A percentile compares a stretch with the other conserved stretches of the same genome.
Evolutionary conservation across 257 asterid genomes (phyloP).

Genomic region (Prunella vulgaris): DNA sequence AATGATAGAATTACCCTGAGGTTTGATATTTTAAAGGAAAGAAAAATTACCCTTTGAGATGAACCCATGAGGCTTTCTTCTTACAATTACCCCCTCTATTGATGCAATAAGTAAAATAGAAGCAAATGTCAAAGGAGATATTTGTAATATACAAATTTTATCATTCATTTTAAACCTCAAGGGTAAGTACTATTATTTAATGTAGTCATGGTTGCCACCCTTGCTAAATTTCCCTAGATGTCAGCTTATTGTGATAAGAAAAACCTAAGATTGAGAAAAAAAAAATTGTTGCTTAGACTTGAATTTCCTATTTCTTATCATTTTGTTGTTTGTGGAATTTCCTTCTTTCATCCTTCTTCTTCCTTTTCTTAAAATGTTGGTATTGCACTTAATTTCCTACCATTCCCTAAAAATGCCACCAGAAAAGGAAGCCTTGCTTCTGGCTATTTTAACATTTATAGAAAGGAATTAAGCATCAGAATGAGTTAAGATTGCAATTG

Average conservation of each 20-base stretch:
- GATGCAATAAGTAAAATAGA: background rate
- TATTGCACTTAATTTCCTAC: background rate
- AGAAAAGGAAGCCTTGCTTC: background rate
- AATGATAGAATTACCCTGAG: background rate
- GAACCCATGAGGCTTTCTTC: background rate
- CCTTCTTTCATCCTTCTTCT: background rate
- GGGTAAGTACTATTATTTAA: background rate
- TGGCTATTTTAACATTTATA: background rate
- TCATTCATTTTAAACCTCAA: background rate
- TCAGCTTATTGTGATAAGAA: background rate
- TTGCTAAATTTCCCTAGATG: background rate
- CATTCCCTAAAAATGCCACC: background rate
- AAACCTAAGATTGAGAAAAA: background rate
- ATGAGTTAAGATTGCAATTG: background rate
- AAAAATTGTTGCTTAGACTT: background rate
- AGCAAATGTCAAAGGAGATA: background rate
- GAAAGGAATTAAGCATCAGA: background rate
- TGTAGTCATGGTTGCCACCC: background rate
- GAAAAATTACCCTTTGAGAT: background rate
- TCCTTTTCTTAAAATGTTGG: background rate
- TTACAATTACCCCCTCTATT: background rate
- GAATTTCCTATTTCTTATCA: background rate
- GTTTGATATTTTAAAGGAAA: background rate
- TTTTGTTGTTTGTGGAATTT: background rate
- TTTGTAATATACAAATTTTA: background rate